Evolutionary conservation across 306 rosid species (phyloP).

Genomic region (Ammopiptanthus mongolicus): DNA sequence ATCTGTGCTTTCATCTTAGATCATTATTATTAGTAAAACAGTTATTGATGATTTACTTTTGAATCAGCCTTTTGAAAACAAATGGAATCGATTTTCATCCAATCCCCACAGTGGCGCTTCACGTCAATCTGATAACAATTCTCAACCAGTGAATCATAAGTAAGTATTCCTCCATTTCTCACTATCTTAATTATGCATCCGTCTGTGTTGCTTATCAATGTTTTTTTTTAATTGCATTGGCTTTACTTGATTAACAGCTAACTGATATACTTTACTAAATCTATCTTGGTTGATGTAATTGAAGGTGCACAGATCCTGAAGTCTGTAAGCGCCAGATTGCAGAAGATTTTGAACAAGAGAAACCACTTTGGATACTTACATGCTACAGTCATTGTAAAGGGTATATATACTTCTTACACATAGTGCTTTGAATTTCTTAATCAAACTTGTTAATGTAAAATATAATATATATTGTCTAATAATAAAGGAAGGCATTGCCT

Average conservation of each 20-base stretch:
- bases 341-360: constrained; percentile 72
- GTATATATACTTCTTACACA: constrained; percentile 32
- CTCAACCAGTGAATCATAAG: constrained; percentile 53
- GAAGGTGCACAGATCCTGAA: constrained; percentile 87
- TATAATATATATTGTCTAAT: background rate
- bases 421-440: background rate
- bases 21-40: no score
- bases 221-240: constrained; percentile 4
- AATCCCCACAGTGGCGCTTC: constrained; percentile 24
- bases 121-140: constrained; percentile 44
- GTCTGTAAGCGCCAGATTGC: constrained; percentile 64
- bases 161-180: constrained; percentile 27
- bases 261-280: constrained; percentile 4
- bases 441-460: background rate
- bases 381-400: constrained; percentile 76
- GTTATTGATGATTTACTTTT: constrained; percentile 23
- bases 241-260: constrained; percentile 3
- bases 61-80: constrained; percentile 71
- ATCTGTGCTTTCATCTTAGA: background rate
- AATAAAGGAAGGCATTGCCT: background rate
- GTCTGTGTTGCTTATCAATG: background rate
- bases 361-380: constrained; percentile 84
- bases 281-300: constrained; percentile 28
- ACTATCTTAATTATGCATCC: background rate
- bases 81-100: constrained; percentile 68